phyloP scores from a whole-genome alignment of 2,329 filamentous ascomycete genomes.

The Venturia carpophila region DNA sequence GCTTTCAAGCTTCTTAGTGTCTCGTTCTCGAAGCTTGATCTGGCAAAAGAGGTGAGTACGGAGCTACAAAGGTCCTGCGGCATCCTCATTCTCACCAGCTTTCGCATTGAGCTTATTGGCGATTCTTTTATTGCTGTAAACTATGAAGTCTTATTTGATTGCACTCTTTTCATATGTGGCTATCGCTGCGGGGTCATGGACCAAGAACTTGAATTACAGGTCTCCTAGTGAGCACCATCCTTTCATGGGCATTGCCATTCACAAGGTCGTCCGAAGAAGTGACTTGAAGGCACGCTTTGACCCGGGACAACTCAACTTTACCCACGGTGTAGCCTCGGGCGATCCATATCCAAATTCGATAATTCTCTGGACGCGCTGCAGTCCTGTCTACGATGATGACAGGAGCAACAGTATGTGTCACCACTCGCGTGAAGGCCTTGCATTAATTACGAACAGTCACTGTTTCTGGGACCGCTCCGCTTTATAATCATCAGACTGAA shows the following conservation, averaged over 20 bases:
- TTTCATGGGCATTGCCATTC: constrained; percentile 56
- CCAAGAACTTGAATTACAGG: constrained; percentile 56
- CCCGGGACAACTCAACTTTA: constrained; percentile 50
- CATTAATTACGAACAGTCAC: constrained; percentile 29
- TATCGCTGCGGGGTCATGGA: constrained; percentile 25
- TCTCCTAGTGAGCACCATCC: constrained; percentile 59
- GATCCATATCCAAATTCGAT: constrained; percentile 39
- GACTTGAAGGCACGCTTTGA: constrained; percentile 38
- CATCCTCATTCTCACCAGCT: neutral
- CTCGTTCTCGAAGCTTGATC: neutral
- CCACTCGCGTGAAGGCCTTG: neutral
- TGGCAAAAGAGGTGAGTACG: neutral
- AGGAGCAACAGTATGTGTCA: constrained; percentile 28
- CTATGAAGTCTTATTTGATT: constrained; percentile 6
- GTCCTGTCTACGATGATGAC: constrained; percentile 35
- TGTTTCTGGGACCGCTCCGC: constrained; percentile 48
- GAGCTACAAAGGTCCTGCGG: constrained; percentile 7
- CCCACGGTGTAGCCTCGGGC: constrained; percentile 48
- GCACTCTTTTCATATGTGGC: neutral
- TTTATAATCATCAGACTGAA: constrained; percentile 47
- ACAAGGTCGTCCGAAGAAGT: constrained; percentile 51
- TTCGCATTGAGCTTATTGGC: constrained; percentile 6
- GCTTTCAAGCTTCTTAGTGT: constrained; percentile 6
- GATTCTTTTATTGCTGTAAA: neutral
- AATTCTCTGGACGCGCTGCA: constrained; percentile 36